phyloP scores from a whole-genome alignment of 1,284 basidiomycete genomes.

The Pseudozyma flocculosa region DNA sequence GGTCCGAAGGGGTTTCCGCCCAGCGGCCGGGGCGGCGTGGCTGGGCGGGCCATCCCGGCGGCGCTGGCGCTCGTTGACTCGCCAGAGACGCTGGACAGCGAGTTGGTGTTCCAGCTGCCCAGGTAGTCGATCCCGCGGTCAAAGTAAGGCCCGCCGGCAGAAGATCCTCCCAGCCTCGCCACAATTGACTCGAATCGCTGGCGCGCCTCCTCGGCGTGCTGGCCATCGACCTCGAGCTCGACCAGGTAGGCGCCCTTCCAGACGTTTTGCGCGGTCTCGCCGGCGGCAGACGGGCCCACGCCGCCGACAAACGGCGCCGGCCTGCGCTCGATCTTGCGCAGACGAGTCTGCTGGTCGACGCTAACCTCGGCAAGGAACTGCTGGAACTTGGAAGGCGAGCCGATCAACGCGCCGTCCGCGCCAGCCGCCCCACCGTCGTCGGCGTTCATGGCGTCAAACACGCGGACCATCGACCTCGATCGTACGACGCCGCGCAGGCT shows the following conservation, averaged over 20 bases:
- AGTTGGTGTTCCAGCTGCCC: conserved; percentile 24
- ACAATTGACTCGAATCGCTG: neutral
- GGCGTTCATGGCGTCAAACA: conserved; percentile 15
- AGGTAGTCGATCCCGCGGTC: conserved; percentile 5
- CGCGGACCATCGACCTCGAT: conserved; percentile 15
- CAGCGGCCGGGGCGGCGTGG: neutral
- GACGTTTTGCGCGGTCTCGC: conserved; percentile 5
- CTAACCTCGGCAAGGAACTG: conserved; percentile 8
- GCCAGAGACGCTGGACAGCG: too few relatives aligned
- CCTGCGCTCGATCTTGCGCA: conserved; percentile 30
- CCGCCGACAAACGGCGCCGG: conserved; percentile 10
- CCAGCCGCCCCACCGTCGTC: conserved; percentile 13
- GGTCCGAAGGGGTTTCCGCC: neutral
- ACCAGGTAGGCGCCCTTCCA: conserved; percentile 30
- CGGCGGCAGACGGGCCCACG: neutral
- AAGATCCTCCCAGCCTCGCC: neutral
- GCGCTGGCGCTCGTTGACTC: too few relatives aligned
- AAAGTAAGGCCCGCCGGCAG: neutral
- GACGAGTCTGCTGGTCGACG: conserved; percentile 6
- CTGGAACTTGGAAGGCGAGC: conserved; percentile 3
- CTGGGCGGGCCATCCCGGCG: conserved; percentile 1
- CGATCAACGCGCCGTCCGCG: conserved; percentile 1
- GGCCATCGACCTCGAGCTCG: conserved; percentile 21
- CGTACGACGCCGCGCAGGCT: conserved; percentile 4
- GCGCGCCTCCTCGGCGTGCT: conserved; percentile 11